Evolutionary conservation across 1,139 yeast species (phyloP), one percentile per base, ranked within the genome.

Genomic region (Saccharomycopsis hybrid): DNA sequence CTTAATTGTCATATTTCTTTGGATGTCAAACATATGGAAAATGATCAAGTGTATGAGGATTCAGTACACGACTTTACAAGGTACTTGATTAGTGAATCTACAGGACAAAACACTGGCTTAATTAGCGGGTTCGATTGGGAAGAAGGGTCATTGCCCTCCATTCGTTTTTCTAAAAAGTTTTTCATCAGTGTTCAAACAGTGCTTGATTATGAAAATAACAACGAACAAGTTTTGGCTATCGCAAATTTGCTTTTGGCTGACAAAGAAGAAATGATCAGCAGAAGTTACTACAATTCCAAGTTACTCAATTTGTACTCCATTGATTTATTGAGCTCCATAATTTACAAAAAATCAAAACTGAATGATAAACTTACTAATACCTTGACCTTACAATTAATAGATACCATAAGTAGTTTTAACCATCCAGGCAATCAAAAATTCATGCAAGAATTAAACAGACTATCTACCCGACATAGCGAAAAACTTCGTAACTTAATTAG

Each of bases 61-160:
- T 28, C 11, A 13, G 25, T 36, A 4, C 18, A 35, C 7, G 9
- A 41, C 9, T 39, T 50, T 31, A 33, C 41, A 37, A 38, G 37
- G 24, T 48, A 36, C 41, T 39, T 50, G 28, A 42, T 45, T 18
- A 50, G 33, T 30, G 32, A 36, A 11, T 47, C 51, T 3, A 25
- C 48, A 7, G 24, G 33, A 28, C 40, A 43, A 28, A 45, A 50
- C 28, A 39, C 44, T 7, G 51, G 44, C n/a, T 33, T 50, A 18
- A 41, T 48, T 9, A 32, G 48, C 24, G 39, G 49, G 3, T 44
- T 43, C 28, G 42, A 41, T 33, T 49, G 52, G 52, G 11, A 46
- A 8, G n/a, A 28, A 18, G 29, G 32, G 9, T n/a, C n/a, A n/a
- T 18, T 47, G 5, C 24, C 30, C n/a, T 13, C 30, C 7, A 28